phyloP scores from a whole-genome alignment of 2,329 filamentous ascomycete species.

The Fusarium redolens region DNA sequence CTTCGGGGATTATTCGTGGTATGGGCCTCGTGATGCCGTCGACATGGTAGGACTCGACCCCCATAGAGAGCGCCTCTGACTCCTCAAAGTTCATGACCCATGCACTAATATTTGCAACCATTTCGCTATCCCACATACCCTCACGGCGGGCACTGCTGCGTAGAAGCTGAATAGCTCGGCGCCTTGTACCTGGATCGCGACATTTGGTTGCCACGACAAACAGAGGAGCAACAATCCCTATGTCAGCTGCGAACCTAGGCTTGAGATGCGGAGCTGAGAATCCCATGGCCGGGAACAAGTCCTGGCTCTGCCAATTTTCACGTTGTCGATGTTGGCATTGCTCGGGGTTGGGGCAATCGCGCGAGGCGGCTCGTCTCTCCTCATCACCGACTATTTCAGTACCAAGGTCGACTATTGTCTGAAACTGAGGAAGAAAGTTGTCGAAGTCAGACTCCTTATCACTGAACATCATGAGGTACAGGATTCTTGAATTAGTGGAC shows the following conservation, averaged over 20 bases:
- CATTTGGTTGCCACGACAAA: constrained; percentile 76
- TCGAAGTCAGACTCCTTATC: constrained; percentile 70
- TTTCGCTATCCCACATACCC: constrained; percentile 76
- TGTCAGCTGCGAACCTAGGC: constrained; percentile 71
- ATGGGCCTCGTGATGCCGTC: constrained; percentile 22
- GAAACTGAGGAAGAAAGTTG: constrained; percentile 62
- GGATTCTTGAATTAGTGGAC: constrained; percentile 66
- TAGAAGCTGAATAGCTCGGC: constrained; percentile 71
- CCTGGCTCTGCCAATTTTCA: constrained; percentile 21
- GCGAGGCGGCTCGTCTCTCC: constrained; percentile 62
- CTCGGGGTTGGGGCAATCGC: constrained; percentile 57
- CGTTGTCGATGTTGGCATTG: constrained; percentile 56
- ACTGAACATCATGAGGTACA: constrained; percentile 71
- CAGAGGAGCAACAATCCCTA: constrained; percentile 73
- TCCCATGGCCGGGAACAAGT: constrained; percentile 55
- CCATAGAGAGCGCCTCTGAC: constrained; percentile 51
- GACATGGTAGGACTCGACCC: constrained; percentile 13
- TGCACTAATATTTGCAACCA: constrained; percentile 65
- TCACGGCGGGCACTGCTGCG: constrained; percentile 70
- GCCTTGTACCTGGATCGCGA: constrained; percentile 65
- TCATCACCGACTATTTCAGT: constrained; percentile 70
- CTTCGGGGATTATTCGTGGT: constrained; percentile 57
- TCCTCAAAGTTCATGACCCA: constrained; percentile 69
- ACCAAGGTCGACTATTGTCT: constrained; percentile 66
- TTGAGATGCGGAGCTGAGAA: constrained; percentile 65